phyloP scores from a whole-genome alignment of 345 rosid genomes.

The Anacardium occidentale region DNA sequence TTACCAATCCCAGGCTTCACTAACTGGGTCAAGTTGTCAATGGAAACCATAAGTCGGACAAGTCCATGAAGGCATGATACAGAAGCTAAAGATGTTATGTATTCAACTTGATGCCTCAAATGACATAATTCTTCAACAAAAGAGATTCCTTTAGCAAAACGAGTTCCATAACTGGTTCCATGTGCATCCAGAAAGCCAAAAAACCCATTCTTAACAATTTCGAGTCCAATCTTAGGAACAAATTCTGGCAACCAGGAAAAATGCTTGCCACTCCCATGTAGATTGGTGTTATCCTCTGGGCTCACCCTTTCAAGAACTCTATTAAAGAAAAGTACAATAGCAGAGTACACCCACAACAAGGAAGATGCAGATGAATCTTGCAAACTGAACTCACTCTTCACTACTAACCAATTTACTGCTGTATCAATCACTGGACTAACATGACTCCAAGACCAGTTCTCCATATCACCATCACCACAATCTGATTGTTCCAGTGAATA shows the following conservation, averaged over 20 bases:
- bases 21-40: conserved; percentile 59
- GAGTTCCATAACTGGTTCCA: conserved; percentile 26
- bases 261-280: conserved; percentile 30
- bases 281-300: conserved; percentile 32
- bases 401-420: conserved; percentile 66
- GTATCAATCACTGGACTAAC: conserved; percentile 73
- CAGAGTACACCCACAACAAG: conserved; percentile 69
- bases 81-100: conserved; percentile 64
- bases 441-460: conserved; percentile 78
- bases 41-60: conserved; percentile 37
- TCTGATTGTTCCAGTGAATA: conserved; percentile 36
- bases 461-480: conserved; percentile 27
- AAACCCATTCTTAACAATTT: conserved; percentile 56
- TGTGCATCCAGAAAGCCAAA: conserved; percentile 41
- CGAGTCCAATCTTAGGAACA: conserved; percentile 83
- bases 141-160: conserved; percentile 37
- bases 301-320: conserved; percentile 64
- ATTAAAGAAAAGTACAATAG: conserved; percentile 61
- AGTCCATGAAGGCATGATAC: conserved; percentile 69
- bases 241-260: conserved; percentile 82
- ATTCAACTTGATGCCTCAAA: conserved; percentile 48
- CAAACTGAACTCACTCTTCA: conserved; percentile 30
- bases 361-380: conserved; percentile 36
- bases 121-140: conserved; percentile 52
- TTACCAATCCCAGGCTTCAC: conserved; percentile 39